These are phyloP conservation scores for Inosperma sp. DNA, from an alignment of 768 basidiomycete genomes.

Conservation along the genomic window DNA sequence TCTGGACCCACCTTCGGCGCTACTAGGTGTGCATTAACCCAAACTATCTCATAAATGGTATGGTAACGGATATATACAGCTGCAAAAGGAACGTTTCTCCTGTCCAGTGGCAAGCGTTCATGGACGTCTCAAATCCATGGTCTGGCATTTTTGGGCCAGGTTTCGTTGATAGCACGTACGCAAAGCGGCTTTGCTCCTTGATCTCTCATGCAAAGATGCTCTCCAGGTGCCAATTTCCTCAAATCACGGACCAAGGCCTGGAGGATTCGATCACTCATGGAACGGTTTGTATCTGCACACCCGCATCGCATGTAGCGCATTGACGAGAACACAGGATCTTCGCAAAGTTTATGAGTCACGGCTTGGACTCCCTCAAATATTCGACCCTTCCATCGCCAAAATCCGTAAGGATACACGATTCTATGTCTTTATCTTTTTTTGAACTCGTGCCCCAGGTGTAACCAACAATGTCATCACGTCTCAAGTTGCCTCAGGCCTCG, in stretches of 20 bases:
- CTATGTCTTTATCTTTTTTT: neutral
- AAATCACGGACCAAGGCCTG: constrained; percentile 43
- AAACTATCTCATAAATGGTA: neutral
- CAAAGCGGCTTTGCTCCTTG: neutral
- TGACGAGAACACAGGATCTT: constrained; percentile 33
- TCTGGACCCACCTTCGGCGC: constrained; percentile 36
- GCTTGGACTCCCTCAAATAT: constrained; percentile 31
- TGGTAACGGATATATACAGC: constrained; percentile 16
- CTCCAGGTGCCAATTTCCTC: constrained; percentile 45
- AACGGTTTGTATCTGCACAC: constrained; percentile 23
- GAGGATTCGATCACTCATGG: constrained; percentile 44
- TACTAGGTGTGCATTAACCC: constrained; percentile 21
- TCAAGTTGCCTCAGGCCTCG: constrained; percentile 45
- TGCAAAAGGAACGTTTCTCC: constrained; percentile 29
- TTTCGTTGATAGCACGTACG: constrained; percentile 41
- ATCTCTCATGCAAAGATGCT: neutral
- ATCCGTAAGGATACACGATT: constrained; percentile 30
- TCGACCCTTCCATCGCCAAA: constrained; percentile 31
- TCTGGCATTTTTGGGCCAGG: constrained; percentile 39
- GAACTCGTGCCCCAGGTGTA: constrained; percentile 30
- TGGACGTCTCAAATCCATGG: constrained; percentile 39
- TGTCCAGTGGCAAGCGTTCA: constrained; percentile 43
- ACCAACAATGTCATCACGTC: constrained; percentile 53
- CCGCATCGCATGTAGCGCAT: neutral
- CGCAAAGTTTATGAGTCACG: constrained; percentile 40